Percentiles rank a stretch among this genome's conserved stretches.
Conservation (phyloP, 805 yeast species). For the Wickerhamomyces bisporus region DNA sequence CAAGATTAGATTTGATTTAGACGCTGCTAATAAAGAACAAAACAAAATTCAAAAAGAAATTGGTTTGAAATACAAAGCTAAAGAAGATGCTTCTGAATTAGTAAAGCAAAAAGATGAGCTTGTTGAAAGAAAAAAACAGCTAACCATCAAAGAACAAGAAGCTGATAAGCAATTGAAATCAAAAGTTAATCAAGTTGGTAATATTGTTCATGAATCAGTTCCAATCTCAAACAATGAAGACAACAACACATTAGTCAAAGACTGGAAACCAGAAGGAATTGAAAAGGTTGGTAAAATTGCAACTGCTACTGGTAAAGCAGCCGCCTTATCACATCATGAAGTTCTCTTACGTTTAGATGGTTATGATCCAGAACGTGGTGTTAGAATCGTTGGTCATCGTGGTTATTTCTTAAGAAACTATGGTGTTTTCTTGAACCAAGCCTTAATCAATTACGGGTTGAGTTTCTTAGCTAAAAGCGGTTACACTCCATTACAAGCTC, state of each 20-base stretch:
- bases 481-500: constrained; percentile 92
- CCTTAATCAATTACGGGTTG: constrained; percentile 93
- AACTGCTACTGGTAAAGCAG: constrained; percentile 71
- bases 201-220: constrained; percentile 89
- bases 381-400: constrained; percentile 95
- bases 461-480: constrained; percentile 72
- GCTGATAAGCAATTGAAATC: constrained; percentile 69
- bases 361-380: constrained; percentile 98
- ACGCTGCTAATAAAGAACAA: constrained; percentile 80
- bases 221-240: constrained; percentile 85
- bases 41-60: constrained; percentile 91
- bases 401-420: constrained; percentile 93
- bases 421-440: constrained; percentile 98
- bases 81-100: constrained; percentile 88
- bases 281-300: constrained; percentile 58
- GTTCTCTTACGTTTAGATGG: constrained; percentile 91
- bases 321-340: constrained; percentile 90
- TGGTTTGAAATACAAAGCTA: constrained; percentile 87
- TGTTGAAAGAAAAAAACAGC: constrained; percentile 61
- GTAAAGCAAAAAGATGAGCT: constrained; percentile 76
- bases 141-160: constrained; percentile 65
- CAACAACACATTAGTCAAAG: constrained; percentile 79
- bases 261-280: constrained; percentile 79
- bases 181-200: constrained; percentile 90
- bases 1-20: constrained; percentile 81